phyloP scores from a whole-genome alignment of 805 yeast genomes.

The Ogataea nonfermentans region DNA sequence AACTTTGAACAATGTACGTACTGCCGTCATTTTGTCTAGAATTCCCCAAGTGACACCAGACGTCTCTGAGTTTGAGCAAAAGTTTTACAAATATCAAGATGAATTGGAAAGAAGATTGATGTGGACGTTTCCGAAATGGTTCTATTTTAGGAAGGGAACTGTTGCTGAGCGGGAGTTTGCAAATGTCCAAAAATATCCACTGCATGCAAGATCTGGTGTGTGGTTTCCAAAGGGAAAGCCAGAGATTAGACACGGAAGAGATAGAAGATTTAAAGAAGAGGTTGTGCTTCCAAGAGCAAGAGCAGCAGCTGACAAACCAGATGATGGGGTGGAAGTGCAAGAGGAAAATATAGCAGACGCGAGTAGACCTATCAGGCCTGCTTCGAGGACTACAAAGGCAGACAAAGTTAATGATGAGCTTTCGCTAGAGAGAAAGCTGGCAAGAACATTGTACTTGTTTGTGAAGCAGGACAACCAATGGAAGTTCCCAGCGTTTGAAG shows the following conservation, averaged over 20 bases:
- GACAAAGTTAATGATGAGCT: constrained; percentile 60
- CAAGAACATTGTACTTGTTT: constrained; percentile 75
- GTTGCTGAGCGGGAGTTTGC: constrained; percentile 79
- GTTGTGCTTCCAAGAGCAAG: constrained; percentile 71
- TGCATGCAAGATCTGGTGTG: constrained; percentile 67
- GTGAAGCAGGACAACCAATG: constrained; percentile 55
- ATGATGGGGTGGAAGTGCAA: constrained; percentile 17
- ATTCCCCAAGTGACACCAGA: constrained; percentile 83
- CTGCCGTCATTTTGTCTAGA: constrained; percentile 71
- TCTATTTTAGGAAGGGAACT: constrained; percentile 86
- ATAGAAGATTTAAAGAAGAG: constrained; percentile 78
- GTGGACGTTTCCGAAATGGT: constrained; percentile 98
- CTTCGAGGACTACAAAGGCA: constrained; percentile 74
- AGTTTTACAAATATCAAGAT: constrained; percentile 78
- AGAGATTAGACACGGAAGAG: constrained; percentile 84
- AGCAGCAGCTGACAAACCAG: constrained; percentile 15
- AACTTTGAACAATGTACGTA: constrained; percentile 27
- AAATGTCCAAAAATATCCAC: constrained; percentile 73
- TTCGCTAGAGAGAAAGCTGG: constrained; percentile 75
- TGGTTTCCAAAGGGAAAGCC: constrained; percentile 84
- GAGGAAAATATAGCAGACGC: constrained; percentile 49
- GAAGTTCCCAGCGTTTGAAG: constrained; percentile 75
- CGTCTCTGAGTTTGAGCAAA: constrained; percentile 64
- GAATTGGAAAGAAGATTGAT: constrained; percentile 85
- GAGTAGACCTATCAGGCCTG: constrained; percentile 64